A percentile compares a stretch with the other conserved stretches of the same genome.
Conservation (phyloP, 768 basidiomycete species). For the Pleurotus salmoneostramineus region DNA sequence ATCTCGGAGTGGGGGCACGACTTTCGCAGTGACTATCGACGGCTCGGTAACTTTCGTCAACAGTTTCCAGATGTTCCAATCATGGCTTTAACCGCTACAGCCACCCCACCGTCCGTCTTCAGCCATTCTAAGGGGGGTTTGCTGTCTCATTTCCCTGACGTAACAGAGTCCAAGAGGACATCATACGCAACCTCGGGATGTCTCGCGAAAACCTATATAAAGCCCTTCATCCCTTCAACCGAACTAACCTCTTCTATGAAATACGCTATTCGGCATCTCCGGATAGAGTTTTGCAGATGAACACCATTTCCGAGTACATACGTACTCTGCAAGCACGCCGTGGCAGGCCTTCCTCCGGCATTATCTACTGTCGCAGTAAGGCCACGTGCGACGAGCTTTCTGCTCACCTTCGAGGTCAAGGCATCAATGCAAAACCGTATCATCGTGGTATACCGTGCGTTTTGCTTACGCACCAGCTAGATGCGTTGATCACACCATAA, state of each 20-base stretch:
- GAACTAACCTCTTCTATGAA: slow-evolving; percentile 79
- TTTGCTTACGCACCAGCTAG: neutral
- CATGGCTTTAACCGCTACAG: slow-evolving; percentile 86
- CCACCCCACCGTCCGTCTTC: slow-evolving; percentile 56
- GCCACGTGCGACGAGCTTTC: slow-evolving; percentile 67
- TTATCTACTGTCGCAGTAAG: slow-evolving; percentile 74
- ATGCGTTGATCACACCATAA: neutral
- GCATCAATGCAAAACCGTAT: slow-evolving; percentile 66
- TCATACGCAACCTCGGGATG: slow-evolving; percentile 64
- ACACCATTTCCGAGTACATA: slow-evolving; percentile 66
- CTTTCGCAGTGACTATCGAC: slow-evolving; percentile 72
- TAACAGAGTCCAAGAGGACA: slow-evolving; percentile 69
- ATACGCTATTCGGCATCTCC: slow-evolving; percentile 63
- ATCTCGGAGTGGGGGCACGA: slow-evolving; percentile 92
- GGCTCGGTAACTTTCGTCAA: slow-evolving; percentile 65
- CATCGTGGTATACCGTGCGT: slow-evolving; percentile 61
- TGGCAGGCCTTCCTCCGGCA: slow-evolving; percentile 59
- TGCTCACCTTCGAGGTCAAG: slow-evolving; percentile 58
- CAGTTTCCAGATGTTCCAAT: slow-evolving; percentile 70
- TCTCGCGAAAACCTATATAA: slow-evolving; percentile 48
- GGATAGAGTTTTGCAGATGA: slow-evolving; percentile 51
- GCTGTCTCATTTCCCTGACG: too few relatives aligned
- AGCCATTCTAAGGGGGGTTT: neutral
- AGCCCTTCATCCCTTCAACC: slow-evolving; percentile 78
- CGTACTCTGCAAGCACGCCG: slow-evolving; percentile 55